Percentiles rank a stretch among this genome's conserved stretches.
These are phyloP conservation scores for Penicillium sclerotigenum DNA, from an alignment of 2,329 filamentous ascomycete species.

Conservation along the genomic window DNA sequence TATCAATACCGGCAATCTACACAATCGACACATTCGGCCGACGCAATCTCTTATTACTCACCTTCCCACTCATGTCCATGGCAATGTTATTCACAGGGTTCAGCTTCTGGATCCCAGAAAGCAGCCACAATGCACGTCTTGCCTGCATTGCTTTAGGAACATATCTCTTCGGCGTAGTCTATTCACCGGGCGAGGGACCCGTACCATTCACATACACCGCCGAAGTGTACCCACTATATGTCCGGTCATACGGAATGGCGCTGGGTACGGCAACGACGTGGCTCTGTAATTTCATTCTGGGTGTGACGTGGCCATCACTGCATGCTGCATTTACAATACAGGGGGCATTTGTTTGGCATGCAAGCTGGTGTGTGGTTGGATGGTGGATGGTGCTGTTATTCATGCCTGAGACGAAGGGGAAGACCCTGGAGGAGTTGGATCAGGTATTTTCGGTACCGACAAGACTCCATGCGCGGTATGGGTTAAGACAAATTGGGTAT, in stretches of 20 bases:
- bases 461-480: conserved; percentile 41
- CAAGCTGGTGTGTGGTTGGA: conserved; percentile 42
- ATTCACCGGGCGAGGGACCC: conserved; percentile 59
- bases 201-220: conserved; percentile 67
- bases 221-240: conserved; percentile 63
- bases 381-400: conserved; percentile 47
- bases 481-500: conserved; percentile 38
- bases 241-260: conserved; percentile 61
- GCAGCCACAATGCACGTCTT: conserved; percentile 35
- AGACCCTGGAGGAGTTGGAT: conserved; percentile 49
- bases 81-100: conserved; percentile 54
- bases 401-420: conserved; percentile 42
- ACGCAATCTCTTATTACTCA: conserved; percentile 60
- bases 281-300: conserved; percentile 56
- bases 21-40: conserved; percentile 68
- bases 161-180: conserved; percentile 45
- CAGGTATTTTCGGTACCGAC: conserved; percentile 56
- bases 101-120: conserved; percentile 50
- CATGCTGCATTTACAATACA: conserved; percentile 48
- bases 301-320: conserved; percentile 53
- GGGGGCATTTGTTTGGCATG: conserved; percentile 54
- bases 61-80: conserved; percentile 62
- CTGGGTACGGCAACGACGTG: conserved; percentile 61
- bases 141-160: conserved; percentile 45
- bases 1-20: conserved; percentile 61